Conservation (phyloP, 2,329 filamentous ascomycete species). For the Colletotrichum echinochloae region DNA sequence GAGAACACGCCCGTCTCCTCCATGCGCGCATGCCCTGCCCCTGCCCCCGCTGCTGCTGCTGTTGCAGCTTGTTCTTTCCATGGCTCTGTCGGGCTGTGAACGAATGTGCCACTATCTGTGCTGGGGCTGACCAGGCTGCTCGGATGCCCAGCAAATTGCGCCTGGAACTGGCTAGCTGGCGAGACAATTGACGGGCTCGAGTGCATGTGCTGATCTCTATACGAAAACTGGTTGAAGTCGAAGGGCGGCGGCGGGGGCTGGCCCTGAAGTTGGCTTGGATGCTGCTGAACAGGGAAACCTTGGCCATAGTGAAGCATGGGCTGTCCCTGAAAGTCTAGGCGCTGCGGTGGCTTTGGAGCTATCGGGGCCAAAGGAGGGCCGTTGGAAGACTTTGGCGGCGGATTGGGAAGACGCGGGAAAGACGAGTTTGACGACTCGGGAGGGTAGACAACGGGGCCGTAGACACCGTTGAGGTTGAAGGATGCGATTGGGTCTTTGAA, state of each 20-base stretch:
- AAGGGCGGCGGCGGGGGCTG: constrained; percentile 40
- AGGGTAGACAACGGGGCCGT: constrained; percentile 59
- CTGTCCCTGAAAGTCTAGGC: constrained; percentile 50
- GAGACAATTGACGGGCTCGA: constrained; percentile 36
- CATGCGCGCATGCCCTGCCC: constrained; percentile 2
- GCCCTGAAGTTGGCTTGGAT: constrained; percentile 40
- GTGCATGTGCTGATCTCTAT: constrained; percentile 35
- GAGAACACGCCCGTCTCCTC: constrained; percentile 13
- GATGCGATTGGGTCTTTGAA: constrained; percentile 80
- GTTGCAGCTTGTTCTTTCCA: constrained; percentile 13
- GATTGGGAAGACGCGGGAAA: constrained; percentile 58
- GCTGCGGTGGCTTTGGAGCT: constrained; percentile 63
- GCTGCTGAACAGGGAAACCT: constrained; percentile 44
- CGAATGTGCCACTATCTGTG: constrained; percentile 26
- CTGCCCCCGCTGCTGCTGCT: no score
- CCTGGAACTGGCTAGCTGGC: constrained; percentile 37
- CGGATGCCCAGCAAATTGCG: constrained; percentile 21
- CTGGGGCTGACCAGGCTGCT: constrained; percentile 29
- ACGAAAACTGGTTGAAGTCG: constrained; percentile 44
- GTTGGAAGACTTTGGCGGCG: constrained; percentile 55
- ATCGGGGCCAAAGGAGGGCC: constrained; percentile 58
- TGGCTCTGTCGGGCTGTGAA: constrained; percentile 1
- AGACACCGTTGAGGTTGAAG: constrained; percentile 60
- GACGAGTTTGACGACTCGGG: constrained; percentile 59
- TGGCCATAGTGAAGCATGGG: constrained; percentile 47